A percentile compares a stretch with the other conserved stretches of the same genome.
These are phyloP conservation scores for Puccinia horiana DNA, from an alignment of 1,284 basidiomycete genomes.

Conservation along the genomic window DNA sequence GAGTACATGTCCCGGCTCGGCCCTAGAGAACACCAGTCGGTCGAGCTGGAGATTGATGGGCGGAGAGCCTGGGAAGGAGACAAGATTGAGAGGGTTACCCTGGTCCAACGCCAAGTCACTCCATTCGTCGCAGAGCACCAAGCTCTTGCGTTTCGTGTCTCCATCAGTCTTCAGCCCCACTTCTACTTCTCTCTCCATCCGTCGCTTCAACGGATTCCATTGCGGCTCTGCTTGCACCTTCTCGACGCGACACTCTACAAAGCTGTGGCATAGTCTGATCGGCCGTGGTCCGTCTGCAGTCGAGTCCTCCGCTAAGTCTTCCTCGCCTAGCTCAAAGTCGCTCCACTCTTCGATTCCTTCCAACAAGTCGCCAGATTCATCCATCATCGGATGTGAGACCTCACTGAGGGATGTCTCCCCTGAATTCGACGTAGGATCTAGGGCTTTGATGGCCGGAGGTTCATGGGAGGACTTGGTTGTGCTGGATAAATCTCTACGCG, in stretches of 20 bases:
- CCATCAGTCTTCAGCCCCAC: background rate
- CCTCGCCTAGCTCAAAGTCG: conserved; percentile 10
- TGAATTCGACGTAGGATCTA: background rate
- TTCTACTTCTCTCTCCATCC: conserved; percentile 37
- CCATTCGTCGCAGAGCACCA: conserved; percentile 47
- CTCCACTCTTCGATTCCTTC: conserved; percentile 40
- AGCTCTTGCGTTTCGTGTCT: background rate
- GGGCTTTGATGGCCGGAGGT: background rate
- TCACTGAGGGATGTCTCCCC: background rate
- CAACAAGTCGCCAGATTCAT: background rate
- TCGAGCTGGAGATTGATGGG: conserved; percentile 34
- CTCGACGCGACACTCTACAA: conserved; percentile 13
- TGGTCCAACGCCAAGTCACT: conserved; percentile 15
- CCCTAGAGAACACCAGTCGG: conserved; percentile 33
- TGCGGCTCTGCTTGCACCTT: background rate
- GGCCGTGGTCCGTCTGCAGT: background rate
- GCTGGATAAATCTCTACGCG: no score
- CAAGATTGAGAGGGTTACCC: conserved; percentile 31
- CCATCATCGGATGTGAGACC: background rate
- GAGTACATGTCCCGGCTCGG: conserved; percentile 60
- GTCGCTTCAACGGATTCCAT: conserved; percentile 37
- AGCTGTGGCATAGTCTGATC: conserved; percentile 10
- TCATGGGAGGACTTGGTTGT: background rate
- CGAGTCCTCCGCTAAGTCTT: conserved; percentile 6
- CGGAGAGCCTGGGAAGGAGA: conserved; percentile 38